Evolutionary conservation across 208 protist genomes (phyloP).

Genomic region (Entamoeba histolytica): DNA sequence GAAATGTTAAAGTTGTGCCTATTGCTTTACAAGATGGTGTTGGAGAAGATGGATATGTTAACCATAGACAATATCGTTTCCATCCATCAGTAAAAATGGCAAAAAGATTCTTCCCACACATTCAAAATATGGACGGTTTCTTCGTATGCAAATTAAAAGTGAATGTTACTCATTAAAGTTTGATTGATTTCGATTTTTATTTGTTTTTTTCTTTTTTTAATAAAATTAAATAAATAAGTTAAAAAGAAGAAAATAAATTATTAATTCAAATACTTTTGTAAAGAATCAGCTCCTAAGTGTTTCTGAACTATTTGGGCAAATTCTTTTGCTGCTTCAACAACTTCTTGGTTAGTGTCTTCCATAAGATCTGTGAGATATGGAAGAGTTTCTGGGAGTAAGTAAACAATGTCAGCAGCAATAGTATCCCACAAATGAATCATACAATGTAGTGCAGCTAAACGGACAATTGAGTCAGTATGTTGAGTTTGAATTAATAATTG

Average conservation of each 20-base stretch:
- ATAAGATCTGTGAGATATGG: neutral
- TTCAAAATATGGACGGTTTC: conserved; percentile 98
- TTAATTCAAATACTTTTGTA: neutral
- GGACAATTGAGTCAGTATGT: too few species aligned
- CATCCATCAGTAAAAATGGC: conserved; percentile 34
- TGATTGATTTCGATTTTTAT: neutral
- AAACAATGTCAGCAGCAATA: neutral
- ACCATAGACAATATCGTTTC: conserved; percentile 55
- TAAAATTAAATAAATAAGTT: too few species aligned
- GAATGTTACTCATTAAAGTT: neutral
- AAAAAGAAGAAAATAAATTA: too few species aligned
- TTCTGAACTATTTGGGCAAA: neutral
- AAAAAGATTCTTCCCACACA: conserved; percentile 77
- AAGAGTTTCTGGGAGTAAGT: neutral
- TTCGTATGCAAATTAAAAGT: conserved; percentile 53
- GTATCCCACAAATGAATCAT: too few species aligned
- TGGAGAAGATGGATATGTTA: conserved; percentile 60
- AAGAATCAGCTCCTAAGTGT: neutral
- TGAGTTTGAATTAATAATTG: too few species aligned
- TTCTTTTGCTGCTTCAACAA: neutral
- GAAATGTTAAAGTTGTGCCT: conserved; percentile 51
- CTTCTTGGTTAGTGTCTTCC: neutral
- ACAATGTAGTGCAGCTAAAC: too few species aligned
- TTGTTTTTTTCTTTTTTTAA: neutral
- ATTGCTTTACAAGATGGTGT: conserved; percentile 73